Evolutionary conservation across 192 early-diverging fungal genomes (phyloP).

Genomic region (Rhizophagus sp.): DNA sequence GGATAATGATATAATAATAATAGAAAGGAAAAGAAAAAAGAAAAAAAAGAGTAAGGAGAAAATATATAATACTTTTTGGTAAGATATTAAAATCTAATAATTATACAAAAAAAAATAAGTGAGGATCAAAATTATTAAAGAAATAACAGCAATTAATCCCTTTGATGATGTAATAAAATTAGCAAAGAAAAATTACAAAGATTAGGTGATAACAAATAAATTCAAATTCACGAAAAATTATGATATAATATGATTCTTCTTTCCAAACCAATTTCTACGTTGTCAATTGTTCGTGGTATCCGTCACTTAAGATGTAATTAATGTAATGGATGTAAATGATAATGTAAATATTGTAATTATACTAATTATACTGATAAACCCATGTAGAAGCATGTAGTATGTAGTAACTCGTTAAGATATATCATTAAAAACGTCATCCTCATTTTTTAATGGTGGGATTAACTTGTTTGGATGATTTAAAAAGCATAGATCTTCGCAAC

Average conservation of each 20-base stretch:
- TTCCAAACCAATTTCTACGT: neutral
- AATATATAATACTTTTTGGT: neutral
- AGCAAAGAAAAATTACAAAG: neutral
- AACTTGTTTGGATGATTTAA: neutral
- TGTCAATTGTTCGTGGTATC: neutral
- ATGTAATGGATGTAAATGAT: neutral
- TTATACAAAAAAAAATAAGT: neutral
- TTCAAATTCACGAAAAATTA: neutral
- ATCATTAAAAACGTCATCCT: no score
- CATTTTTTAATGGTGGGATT: neutral
- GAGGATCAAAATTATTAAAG: neutral
- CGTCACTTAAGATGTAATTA: no score
- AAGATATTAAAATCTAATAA: neutral
- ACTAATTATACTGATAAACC: neutral
- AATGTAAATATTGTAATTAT: no score
- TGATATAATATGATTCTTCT: neutral
- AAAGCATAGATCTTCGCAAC: neutral
- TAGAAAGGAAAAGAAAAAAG: neutral
- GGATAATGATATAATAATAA: neutral
- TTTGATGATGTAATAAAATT: neutral
- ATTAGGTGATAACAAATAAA: neutral
- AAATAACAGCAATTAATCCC: neutral
- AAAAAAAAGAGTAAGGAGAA: neutral
- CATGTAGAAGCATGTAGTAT: neutral
- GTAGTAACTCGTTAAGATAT: no score